These are phyloP conservation scores for Kentomonas sorsogonicus DNA, from an alignment of 208 protist genomes.

Conservation along the genomic window DNA sequence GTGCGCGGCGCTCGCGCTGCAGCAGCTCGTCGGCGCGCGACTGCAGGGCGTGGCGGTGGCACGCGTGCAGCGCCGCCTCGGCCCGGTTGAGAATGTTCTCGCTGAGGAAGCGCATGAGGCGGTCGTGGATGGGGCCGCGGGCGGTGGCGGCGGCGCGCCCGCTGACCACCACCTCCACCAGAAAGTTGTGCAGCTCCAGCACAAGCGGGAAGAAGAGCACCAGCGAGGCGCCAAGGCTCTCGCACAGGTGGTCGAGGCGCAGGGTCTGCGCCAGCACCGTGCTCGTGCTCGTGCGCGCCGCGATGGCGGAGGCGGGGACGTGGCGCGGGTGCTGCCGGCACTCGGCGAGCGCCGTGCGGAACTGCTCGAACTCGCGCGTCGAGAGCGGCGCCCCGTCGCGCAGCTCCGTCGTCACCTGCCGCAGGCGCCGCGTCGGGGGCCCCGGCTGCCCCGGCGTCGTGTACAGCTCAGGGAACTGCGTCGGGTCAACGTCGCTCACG, in stretches of 20 bases:
- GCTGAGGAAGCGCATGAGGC: slow-evolving; percentile 22
- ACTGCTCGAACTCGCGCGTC: slow-evolving; percentile 44
- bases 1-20: slow-evolving; percentile 3
- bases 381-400: slow-evolving; percentile 43
- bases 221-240: slow-evolving; percentile 39
- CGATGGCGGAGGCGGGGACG: slow-evolving; percentile 37
- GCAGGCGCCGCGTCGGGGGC: slow-evolving; percentile 34
- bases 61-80: slow-evolving; percentile 19
- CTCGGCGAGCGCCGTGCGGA: slow-evolving; percentile 53
- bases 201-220: slow-evolving; percentile 45
- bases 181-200: slow-evolving; percentile 50
- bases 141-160: slow-evolving; percentile 10
- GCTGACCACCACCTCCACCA: slow-evolving; percentile 34
- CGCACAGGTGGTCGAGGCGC: slow-evolving; percentile 59
- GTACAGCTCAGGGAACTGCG: slow-evolving; percentile 56
- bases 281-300: slow-evolving; percentile 30
- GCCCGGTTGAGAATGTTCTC: slow-evolving; percentile 25
- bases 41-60: background rate
- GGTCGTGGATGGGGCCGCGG: slow-evolving; percentile 18
- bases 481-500: slow-evolving; percentile 42
- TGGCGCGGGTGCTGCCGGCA: slow-evolving; percentile 58
- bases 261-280: slow-evolving; percentile 53
- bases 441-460: slow-evolving; percentile 16
- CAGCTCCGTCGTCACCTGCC: slow-evolving; percentile 50
- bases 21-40: too few species aligned